Evolutionary conservation across 2,329 filamentous ascomycete species (phyloP), one percentile per base, ranked within the genome.

Genomic region (Paraphaeosphaeria minitans): DNA sequence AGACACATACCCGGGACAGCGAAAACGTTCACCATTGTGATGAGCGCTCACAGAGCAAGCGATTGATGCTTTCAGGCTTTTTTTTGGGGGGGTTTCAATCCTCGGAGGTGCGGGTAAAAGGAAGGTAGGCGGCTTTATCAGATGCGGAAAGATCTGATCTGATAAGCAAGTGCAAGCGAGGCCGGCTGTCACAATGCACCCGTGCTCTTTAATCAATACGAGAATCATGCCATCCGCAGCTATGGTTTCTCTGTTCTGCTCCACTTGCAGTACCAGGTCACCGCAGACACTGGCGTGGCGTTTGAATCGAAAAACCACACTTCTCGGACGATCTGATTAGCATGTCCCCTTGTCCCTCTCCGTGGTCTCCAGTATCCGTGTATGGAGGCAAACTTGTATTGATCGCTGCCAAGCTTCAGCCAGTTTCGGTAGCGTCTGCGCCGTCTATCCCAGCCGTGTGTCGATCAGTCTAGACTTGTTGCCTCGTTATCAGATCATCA

Each of bases 1-100:
- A 29, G 33, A 2, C 3, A 59, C 75, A 64, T 70, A 85, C 83
- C 79, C 64, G 89, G 90, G 22, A 92, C 87, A 62, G 89, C 85
- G 76, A 93, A 93, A 58, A 93, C 87, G 73, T 89, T 85, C 60
- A 84, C 82, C 74, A 88, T 87, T 80, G 61, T 70, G 64, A 42
- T 35, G 27, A 41, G 29, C 3, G 21, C 21, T 60, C n/a, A 19
- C 21, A 27, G 14, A n/a, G 22, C 16, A 39, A 43, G 6, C 19
- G 24, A 51, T 50, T 27, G n/a, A 14, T 6, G 24, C 16, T 22
- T 41, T 21, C 3, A 7, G 19, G 0, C n/a, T 53, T 6, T 21
- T 29, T 13, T 4, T 16, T 19, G 13, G 24, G 6, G 13, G 24
- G 6, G 9, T 46, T 57, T 16, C 22, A 21, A 24, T 45, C 43